Percentiles rank a stretch among this genome's conserved stretches.
These are phyloP conservation scores for Cladosporium sp. DNA, from an alignment of 2,329 filamentous ascomycete species.

Conservation along the genomic window DNA sequence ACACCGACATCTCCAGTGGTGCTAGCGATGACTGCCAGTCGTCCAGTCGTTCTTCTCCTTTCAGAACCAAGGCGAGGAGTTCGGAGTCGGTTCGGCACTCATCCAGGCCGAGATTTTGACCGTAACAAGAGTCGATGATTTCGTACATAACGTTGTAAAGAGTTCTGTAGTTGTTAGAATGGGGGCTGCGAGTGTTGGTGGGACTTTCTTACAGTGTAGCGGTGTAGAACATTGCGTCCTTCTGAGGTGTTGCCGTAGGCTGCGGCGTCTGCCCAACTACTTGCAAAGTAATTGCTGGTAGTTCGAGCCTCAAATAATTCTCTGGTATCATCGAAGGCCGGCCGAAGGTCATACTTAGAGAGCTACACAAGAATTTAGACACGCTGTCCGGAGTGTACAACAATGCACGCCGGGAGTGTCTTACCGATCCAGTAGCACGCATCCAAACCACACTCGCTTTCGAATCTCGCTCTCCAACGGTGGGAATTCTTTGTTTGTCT, in stretches of 20 bases:
- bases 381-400: not conserved
- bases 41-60: not conserved
- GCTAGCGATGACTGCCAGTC: not conserved
- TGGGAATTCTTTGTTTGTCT: constrained; percentile 1
- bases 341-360: constrained; percentile 1
- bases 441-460: constrained; percentile 2
- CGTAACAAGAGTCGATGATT: constrained; percentile 1
- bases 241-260: not conserved
- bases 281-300: not conserved
- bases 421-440: not conserved
- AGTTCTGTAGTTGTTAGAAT: not conserved
- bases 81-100: not conserved
- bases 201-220: not conserved
- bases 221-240: not conserved
- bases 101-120: not conserved
- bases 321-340: constrained; percentile 2
- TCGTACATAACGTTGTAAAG: not conserved
- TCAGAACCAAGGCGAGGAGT: not conserved
- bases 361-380: not conserved
- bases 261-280: not conserved
- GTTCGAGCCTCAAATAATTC: not conserved
- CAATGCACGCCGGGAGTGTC: not conserved
- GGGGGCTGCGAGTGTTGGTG: not conserved
- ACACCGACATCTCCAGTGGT: not conserved
- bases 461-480: not conserved